A percentile compares a stretch with the other conserved stretches of the same genome.
These are phyloP conservation scores for Hanseniaspora nectarophila DNA, from an alignment of 805 yeast genomes.

Conservation along the genomic window DNA sequence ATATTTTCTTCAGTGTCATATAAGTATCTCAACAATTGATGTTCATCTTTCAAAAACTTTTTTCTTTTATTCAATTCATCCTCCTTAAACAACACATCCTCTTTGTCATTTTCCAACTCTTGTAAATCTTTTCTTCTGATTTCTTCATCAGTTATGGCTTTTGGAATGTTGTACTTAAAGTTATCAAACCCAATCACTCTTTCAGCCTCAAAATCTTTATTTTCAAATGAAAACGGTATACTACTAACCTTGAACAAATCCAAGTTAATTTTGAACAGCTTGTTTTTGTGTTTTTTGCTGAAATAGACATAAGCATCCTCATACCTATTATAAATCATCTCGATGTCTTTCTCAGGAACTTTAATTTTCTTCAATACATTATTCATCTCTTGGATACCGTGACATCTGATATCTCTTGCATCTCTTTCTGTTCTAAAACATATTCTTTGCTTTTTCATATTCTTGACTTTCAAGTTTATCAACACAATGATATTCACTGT, in stretches of 20 bases:
- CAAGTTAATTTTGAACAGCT: conserved; percentile 1
- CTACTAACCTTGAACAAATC: not conserved
- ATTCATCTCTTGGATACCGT: conserved; percentile 64
- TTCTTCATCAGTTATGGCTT: conserved; percentile 10
- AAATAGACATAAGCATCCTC: conserved; percentile 2
- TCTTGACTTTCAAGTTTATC: conserved; percentile 43
- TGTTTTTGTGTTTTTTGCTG: not conserved
- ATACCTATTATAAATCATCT: conserved; percentile 1
- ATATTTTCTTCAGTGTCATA: conserved; percentile 1
- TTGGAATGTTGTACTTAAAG: conserved; percentile 11
- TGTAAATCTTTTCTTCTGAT: conserved; percentile 10
- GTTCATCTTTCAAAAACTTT: not conserved
- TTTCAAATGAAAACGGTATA: not conserved
- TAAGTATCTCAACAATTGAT: not conserved
- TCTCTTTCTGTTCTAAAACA: conserved; percentile 88
- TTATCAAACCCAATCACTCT: not conserved
- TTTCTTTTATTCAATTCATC: not conserved
- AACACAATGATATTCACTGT: conserved; percentile 54
- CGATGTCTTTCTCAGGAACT: not conserved
- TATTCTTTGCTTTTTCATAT: conserved; percentile 64
- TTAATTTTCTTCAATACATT: conserved; percentile 48
- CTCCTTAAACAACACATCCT: not conserved
- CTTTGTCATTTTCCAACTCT: conserved; percentile 8
- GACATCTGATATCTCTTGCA: conserved; percentile 78
- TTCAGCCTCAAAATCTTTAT: not conserved